Conservation (phyloP, 1,139 yeast genomes). For the Protomyces inouyei region DNA sequence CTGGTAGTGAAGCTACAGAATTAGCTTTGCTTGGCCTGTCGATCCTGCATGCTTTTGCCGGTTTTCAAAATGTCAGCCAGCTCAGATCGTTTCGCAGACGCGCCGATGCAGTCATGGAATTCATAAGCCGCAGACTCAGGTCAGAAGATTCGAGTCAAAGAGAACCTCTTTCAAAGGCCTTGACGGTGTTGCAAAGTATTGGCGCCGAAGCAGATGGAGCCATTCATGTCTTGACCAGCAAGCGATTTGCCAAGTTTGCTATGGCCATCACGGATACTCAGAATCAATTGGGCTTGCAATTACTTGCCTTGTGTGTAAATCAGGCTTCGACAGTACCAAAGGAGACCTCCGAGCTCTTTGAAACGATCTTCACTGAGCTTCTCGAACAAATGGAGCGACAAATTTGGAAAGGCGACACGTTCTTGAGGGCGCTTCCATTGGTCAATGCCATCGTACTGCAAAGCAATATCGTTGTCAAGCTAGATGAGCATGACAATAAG, state of each 20-base stretch:
- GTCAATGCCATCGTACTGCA: not conserved
- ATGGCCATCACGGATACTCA: not conserved
- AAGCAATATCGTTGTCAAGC: not conserved
- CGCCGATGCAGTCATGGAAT: conserved; percentile 2
- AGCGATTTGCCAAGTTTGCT: not conserved
- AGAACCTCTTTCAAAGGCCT: not conserved
- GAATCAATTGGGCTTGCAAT: not conserved
- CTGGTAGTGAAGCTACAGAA: conserved; percentile 1
- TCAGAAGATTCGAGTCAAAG: not conserved
- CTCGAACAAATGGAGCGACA: not conserved
- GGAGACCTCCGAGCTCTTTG: not conserved
- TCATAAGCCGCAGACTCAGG: not conserved
- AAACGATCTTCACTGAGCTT: not conserved
- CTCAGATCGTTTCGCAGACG: not conserved
- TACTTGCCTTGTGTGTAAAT: not conserved
- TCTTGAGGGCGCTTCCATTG: not conserved
- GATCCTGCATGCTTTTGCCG: conserved; percentile 7
- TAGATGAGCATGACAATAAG: not conserved
- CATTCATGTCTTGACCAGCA: not conserved
- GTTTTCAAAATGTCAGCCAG: not conserved
- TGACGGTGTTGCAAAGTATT: not conserved
- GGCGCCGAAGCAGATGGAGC: not conserved
- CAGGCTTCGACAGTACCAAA: not conserved
- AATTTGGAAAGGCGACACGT: not conserved
- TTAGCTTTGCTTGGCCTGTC: conserved; percentile 2